Base-by-base conservation (phyloP, 768 basidiomycete species). In the Lepiota venenata region DNA sequence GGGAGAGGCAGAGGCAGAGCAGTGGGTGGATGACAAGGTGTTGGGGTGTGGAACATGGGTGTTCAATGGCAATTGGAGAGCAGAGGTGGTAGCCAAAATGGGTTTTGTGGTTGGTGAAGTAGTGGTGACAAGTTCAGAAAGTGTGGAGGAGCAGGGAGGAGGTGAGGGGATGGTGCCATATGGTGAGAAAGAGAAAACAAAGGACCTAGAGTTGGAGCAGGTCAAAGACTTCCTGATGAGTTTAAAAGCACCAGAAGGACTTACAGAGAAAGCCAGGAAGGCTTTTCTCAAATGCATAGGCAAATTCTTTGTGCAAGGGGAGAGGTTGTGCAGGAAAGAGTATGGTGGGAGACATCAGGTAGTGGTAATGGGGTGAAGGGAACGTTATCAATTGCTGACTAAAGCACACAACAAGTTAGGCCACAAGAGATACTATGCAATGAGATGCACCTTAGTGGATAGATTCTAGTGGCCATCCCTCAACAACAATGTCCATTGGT, bases 401-500 rank as follows among this genome's bases (percentile, higher is more conserved):
- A 43, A 66, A 11, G 64, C 61, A 15, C 61, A 68, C 32, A 61
- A 68, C 27, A 57, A 65, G 1, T 57, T 64, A 2, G 63, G 68
- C 3, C 67, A 67, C 56, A 58, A 63, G 20, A 64, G 69, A 0
- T 58, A 68, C 43, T 69, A 59, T 41, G 48, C 65, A 0, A 64
- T 60, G 1, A 38, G 47, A 10, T 25, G 46, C 0, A 61, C 52
- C 7, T n/a, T 72, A 0, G n/a, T 18, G 2, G 63, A 68, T 22
- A 56, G 64, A 0, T 68, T 66, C 48, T 71, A 66, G 67, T 71
- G 70, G 70, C 70, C 67, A 0, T 42, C 22, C 14, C 47, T 69
- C 18, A 52, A 54, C 9, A 27, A 37, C 14, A 65, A 69, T 45
- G 47, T 69, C 2, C 16, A 56, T 2, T 68, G 63, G 63, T 64